A percentile compares a stretch with the other conserved stretches of the same genome.
Conservation (phyloP, 257 asterid species). For the Fraxinus quadrangulata region DNA sequence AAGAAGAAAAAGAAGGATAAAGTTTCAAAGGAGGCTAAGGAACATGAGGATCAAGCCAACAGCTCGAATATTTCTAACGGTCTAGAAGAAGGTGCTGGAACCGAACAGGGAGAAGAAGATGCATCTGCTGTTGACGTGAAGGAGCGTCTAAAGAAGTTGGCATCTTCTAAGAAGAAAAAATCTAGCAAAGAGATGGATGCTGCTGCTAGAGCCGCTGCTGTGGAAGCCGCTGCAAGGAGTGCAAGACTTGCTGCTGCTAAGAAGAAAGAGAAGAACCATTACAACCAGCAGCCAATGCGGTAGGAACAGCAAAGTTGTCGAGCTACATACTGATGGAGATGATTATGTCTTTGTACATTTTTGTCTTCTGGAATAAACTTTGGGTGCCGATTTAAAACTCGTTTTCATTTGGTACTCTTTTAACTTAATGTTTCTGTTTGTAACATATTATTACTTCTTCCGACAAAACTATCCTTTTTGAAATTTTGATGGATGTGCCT, state of each 20-base stretch:
- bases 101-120: constrained; percentile 53
- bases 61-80: constrained; percentile 45
- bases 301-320: constrained; percentile 30
- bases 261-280: constrained; percentile 95
- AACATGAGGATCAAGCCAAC: constrained; percentile 52
- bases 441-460: constrained; percentile 33
- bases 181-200: constrained; percentile 82
- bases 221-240: constrained; percentile 92
- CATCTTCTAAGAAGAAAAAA: constrained; percentile 80
- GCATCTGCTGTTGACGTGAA: constrained; percentile 58
- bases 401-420: constrained; percentile 31
- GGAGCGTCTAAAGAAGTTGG: constrained; percentile 77
- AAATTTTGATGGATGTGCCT: constrained; percentile 23
- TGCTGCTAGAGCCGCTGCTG: constrained; percentile 84
- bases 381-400: constrained; percentile 27
- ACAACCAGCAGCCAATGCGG: constrained; percentile 90
- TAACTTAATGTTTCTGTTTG: constrained; percentile 34
- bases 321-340: constrained; percentile 28
- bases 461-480: constrained; percentile 20
- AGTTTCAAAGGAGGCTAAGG: constrained; percentile 66
- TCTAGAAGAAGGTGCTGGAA: constrained; percentile 42
- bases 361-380: constrained; percentile 31
- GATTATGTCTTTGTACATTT: constrained; percentile 17
- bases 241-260: constrained; percentile 88
- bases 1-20: constrained; percentile 94